Percentiles rank a stretch among this genome's conserved stretches.
Evolutionary conservation across 2,329 filamentous ascomycete species (phyloP).

Genomic region (Fusarium mexicanum): DNA sequence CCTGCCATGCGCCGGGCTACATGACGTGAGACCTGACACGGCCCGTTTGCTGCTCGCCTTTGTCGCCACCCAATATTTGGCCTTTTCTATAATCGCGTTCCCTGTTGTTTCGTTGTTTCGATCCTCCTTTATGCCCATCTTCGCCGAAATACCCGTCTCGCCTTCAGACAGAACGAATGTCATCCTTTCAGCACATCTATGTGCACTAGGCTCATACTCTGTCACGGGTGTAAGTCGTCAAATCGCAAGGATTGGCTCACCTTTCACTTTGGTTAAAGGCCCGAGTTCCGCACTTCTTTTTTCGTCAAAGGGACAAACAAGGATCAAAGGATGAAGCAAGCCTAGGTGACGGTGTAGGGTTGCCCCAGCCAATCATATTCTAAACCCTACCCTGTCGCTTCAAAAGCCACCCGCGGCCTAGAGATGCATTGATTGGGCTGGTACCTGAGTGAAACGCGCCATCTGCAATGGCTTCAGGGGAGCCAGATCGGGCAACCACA

Average conservation of each 20-base stretch:
- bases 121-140: background rate
- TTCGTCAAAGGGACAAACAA: background rate
- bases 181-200: background rate
- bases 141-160: background rate
- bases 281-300: slow-evolving; percentile 5
- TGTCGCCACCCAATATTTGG: background rate
- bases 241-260: slow-evolving; percentile 26
- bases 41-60: slow-evolving; percentile 21
- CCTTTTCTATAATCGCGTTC: background rate
- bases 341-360: slow-evolving; percentile 23
- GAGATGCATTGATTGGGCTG: slow-evolving; percentile 31
- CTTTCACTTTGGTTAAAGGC: slow-evolving; percentile 5
- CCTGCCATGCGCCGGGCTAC: slow-evolving; percentile 25
- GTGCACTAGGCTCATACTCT: background rate
- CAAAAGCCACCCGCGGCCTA: slow-evolving; percentile 34
- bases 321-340: slow-evolving; percentile 22
- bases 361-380: slow-evolving; percentile 26
- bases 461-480: slow-evolving; percentile 30
- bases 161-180: slow-evolving; percentile 8
- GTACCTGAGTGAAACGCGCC: slow-evolving; percentile 40
- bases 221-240: slow-evolving; percentile 29
- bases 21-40: slow-evolving; percentile 31
- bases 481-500: slow-evolving; percentile 3
- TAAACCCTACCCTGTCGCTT: slow-evolving; percentile 13
- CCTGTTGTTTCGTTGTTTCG: slow-evolving; percentile 1